Percentiles rank a stretch among this genome's conserved stretches.
Evolutionary conservation across 345 rosid genomes (phyloP).

Genomic region (Gossypium herbaceum): DNA sequence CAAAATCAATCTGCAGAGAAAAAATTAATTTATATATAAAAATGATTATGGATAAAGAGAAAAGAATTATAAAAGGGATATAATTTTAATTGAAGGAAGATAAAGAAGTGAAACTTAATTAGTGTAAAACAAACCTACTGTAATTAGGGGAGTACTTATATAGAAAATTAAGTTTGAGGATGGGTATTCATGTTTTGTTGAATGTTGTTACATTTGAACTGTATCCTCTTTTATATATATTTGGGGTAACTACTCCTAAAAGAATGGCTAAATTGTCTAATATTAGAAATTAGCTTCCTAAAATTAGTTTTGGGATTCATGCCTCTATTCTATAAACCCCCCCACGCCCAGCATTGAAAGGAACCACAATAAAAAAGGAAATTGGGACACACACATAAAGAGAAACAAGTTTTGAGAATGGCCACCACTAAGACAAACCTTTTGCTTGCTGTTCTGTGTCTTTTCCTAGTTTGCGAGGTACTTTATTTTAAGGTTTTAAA

Average conservation of each 20-base stretch:
- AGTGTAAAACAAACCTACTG: too few species aligned
- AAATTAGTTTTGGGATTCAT: not conserved
- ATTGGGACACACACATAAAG: not conserved
- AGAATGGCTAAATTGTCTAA: not conserved
- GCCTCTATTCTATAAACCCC: not conserved
- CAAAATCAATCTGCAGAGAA: too few species aligned
- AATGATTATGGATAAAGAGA: too few species aligned
- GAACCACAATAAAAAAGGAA: not conserved
- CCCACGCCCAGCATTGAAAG: not conserved
- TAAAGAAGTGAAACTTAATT: too few species aligned
- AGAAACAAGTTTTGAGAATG: conserved; percentile 1
- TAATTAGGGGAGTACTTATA: too few species aligned
- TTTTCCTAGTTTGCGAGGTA: not conserved
- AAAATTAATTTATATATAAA: too few species aligned
- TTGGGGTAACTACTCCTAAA: not conserved
- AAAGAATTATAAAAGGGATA: too few species aligned
- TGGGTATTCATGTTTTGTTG: too few species aligned
- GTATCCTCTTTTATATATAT: too few species aligned
- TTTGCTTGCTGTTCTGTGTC: not conserved
- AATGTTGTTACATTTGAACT: too few species aligned
- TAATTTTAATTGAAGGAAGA: too few species aligned
- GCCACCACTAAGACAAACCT: conserved; percentile 6
- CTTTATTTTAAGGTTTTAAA: not conserved
- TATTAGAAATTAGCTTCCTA: not conserved
- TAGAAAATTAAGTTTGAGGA: too few species aligned